A percentile compares a stretch with the other conserved stretches of the same genome.
Conservation (phyloP, 805 yeast species). For the Hanseniaspora mollemarum region DNA sequence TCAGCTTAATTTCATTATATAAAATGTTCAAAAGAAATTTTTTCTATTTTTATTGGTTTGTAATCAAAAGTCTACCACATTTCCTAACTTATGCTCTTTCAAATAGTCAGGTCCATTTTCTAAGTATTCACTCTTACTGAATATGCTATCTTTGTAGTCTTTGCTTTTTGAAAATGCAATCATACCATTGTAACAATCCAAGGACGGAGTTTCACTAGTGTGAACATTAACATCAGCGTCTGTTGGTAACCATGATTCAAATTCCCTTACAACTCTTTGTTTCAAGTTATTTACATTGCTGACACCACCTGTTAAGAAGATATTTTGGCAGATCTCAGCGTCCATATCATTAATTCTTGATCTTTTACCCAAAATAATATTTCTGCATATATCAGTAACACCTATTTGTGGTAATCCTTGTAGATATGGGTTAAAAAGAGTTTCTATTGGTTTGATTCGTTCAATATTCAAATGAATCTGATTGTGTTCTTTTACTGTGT, state of each 20-base stretch:
- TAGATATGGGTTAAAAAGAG: slow-evolving; percentile 80
- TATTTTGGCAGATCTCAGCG: slow-evolving; percentile 37
- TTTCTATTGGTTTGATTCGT: slow-evolving; percentile 84
- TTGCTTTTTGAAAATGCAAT: slow-evolving; percentile 54
- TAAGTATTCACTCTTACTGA: slow-evolving; percentile 64
- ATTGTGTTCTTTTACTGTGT: slow-evolving; percentile 48
- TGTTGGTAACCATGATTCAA: slow-evolving; percentile 58
- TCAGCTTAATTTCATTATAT: background rate
- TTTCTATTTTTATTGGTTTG: background rate
- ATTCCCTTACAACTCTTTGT: slow-evolving; percentile 57
- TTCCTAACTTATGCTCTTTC: slow-evolving; percentile 75
- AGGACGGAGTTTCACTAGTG: slow-evolving; percentile 51
- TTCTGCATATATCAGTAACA: slow-evolving; percentile 62
- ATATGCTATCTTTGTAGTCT: slow-evolving; percentile 37
- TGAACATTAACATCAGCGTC: slow-evolving; percentile 51
- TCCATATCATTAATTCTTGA: slow-evolving; percentile 35
- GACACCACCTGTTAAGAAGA: slow-evolving; percentile 81
- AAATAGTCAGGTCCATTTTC: slow-evolving; percentile 86
- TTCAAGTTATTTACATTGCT: slow-evolving; percentile 54
- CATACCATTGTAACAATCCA: slow-evolving; percentile 95
- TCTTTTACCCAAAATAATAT: slow-evolving; percentile 49
- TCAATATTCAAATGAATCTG: slow-evolving; percentile 87
- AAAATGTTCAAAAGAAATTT: background rate
- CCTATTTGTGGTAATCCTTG: slow-evolving; percentile 97
- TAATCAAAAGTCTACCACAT: slow-evolving; percentile 26